Evolutionary conservation across 441 rosid species (phyloP), one percentile per base, ranked within the genome.

Genomic region (California macrophylla): DNA sequence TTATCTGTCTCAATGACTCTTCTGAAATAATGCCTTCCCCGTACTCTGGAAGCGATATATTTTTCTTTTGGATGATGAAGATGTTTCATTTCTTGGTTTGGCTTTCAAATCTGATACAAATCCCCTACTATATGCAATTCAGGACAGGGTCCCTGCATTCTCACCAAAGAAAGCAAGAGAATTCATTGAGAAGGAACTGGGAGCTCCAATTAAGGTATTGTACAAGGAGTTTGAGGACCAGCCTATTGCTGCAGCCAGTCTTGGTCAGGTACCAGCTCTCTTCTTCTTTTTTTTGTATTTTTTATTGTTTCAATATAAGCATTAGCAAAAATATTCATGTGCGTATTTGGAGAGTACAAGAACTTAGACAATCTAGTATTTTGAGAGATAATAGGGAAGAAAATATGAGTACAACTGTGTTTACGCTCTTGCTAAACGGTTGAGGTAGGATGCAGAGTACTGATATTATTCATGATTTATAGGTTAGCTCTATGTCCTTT

Each of bases 191-290:
- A 74, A 73, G 1, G 98, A 93, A 76, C 82, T 93, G 66, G 98
- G 97, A 62, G 92, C 91, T 79, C 80, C 97, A 6, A 81, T 93
- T 0, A 74, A 83, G 52, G 67, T 83, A 50, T 73, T 93, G 77
- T 93, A 75, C 74, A 88, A 80, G 84, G 93, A 82, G 76, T 93
- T 93, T 74, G 98, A 91, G 81, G 97, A 93, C 60, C 85, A 61
- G 74, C 98, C 98, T n/a, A 89, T 91, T 72, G 98, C 97, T 73
- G 98, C 98, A 34, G 98, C 98, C 84, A 93, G 97, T 79, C 98
- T 93, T 84, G 98, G 98, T 79, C 98, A 93, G 92, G 98, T 93
- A 45, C 50, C 50, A 40, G 15, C 15, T 40, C 50, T 45, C 54
- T n/a, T 15, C 4, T n/a, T 45, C 54, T 45, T 20, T n/a, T 36